Base-by-base conservation (phyloP, 495 filamentous ascomycete species). In the Penicillium ochrochloron region DNA sequence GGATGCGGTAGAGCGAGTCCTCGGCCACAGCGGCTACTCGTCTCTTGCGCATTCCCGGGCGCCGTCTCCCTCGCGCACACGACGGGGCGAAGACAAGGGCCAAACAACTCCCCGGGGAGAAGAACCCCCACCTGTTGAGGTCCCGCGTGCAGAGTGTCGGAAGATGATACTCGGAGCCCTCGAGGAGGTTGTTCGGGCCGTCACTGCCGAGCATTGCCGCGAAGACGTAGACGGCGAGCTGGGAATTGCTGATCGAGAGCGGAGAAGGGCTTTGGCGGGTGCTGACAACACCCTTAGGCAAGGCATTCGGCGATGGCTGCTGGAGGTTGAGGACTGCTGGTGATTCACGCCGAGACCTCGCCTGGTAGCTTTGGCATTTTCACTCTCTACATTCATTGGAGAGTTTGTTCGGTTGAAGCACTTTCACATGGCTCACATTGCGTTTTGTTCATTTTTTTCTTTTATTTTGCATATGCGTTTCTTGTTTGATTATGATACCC, bases 1-100 rank as follows among this genome's bases (percentile, higher is more conserved):
- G 25, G 90, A 93, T 61, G 92, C 91, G 3, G 84, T 95, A 7
- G 92, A 95, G 70, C 85, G 85, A 35, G 87, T 94, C 50, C 84
- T 94, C 31, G 83, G 85, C 3, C 83, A 82, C 53, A 84, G 84
- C 54, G 82, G 81, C 25, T 77, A 82, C 48, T 81, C 82, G 0
- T 84, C 82, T 0, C 60, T 80, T 35, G 71, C 72, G 23, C 80
- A 80, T 46, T 79, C 81, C 0, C 75, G 81, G 12, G 75, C 77
- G 25, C 79, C 77, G 27, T 83, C 80, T 52, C 83, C 79, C 44
- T 76, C 72, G 53, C 81, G 76, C 51, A 68, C 68, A 48, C 76
- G 75, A 21, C 70, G 64, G 44, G 73, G 65, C 9, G 76, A 76
- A 31, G 74, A 77, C 44, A 75, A 70, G 57, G 60, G 63, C 25